Conservation (phyloP, 2,329 filamentous ascomycete species). For the Aspergillus texensis region DNA sequence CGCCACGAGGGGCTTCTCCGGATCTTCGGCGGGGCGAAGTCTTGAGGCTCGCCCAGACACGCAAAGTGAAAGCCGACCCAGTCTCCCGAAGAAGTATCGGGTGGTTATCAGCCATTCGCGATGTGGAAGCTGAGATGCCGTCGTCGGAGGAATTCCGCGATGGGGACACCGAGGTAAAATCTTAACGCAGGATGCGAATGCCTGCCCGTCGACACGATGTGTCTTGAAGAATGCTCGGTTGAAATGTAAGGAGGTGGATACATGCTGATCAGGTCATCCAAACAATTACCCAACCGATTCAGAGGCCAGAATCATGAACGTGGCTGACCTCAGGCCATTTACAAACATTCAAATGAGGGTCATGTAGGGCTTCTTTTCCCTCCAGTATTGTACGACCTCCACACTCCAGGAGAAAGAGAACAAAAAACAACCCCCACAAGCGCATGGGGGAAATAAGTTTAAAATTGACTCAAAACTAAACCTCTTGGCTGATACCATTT, state of each 20-base stretch:
- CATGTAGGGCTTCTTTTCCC: not conserved
- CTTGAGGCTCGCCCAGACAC: not conserved
- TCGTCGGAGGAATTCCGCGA: not conserved
- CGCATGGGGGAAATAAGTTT: conserved; percentile 1
- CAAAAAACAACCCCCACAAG: not conserved
- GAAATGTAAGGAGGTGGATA: not conserved
- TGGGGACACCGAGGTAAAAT: not conserved
- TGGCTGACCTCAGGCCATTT: not conserved
- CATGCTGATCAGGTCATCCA: not conserved
- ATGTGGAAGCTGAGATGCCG: not conserved
- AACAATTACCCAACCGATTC: not conserved
- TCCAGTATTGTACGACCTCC: not conserved
- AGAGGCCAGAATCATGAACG: too few relatives aligned
- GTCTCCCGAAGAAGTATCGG: not conserved
- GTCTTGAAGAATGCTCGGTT: not conserved
- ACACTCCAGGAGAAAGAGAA: not conserved
- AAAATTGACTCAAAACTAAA: not conserved
- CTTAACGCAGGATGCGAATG: not conserved
- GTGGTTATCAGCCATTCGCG: too few relatives aligned
- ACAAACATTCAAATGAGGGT: not conserved
- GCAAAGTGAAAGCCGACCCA: not conserved
- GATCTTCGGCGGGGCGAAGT: not conserved
- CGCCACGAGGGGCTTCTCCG: not conserved
- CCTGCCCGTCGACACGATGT: not conserved
- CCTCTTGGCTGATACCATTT: not conserved